These are phyloP conservation scores for Hemileccinum rubropunctum DNA, from an alignment of 768 basidiomycete genomes.

Conservation along the genomic window DNA sequence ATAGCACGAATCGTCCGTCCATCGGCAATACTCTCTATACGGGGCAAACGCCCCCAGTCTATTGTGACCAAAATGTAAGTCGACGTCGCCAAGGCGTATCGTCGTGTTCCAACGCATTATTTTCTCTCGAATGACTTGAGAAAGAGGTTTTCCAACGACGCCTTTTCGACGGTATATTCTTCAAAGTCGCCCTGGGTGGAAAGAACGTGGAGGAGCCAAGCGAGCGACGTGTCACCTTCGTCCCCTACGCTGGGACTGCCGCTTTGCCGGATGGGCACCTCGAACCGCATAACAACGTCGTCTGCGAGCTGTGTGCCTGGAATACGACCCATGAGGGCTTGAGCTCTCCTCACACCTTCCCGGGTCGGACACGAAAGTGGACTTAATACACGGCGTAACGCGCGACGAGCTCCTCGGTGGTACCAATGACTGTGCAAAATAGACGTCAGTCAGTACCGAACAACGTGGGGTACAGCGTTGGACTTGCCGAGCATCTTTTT, in stretches of 20 bases:
- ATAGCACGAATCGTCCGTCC: no score
- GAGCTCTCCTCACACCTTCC: constrained; percentile 56
- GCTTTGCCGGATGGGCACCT: constrained; percentile 51
- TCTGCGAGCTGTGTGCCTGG: constrained; percentile 66
- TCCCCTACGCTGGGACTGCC: not conserved
- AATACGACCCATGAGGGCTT: constrained; percentile 56
- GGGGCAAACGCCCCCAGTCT: no score
- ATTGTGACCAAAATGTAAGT: constrained; percentile 3
- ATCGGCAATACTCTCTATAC: no score
- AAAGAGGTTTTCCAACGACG: constrained; percentile 70
- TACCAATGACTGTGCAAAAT: constrained; percentile 55
- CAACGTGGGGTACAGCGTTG: no score
- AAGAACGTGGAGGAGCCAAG: constrained; percentile 56
- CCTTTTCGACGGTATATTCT: constrained; percentile 71
- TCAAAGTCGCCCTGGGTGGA: constrained; percentile 51
- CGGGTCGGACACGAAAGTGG: constrained; percentile 63
- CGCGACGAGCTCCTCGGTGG: constrained; percentile 57
- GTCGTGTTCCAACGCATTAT: constrained; percentile 54
- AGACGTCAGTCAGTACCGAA: no score
- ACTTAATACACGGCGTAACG: constrained; percentile 76
- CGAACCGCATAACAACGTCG: constrained; percentile 74
- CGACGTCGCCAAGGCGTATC: constrained; percentile 5
- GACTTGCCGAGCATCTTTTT: constrained; percentile 61
- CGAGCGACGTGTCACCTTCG: constrained; percentile 42
- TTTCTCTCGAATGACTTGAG: constrained; percentile 67